Evolutionary conservation across 129 eudicot genomes (phyloP), one percentile per base, ranked within the genome.

Genomic region (Rutidosis leptorrhynchoides): DNA sequence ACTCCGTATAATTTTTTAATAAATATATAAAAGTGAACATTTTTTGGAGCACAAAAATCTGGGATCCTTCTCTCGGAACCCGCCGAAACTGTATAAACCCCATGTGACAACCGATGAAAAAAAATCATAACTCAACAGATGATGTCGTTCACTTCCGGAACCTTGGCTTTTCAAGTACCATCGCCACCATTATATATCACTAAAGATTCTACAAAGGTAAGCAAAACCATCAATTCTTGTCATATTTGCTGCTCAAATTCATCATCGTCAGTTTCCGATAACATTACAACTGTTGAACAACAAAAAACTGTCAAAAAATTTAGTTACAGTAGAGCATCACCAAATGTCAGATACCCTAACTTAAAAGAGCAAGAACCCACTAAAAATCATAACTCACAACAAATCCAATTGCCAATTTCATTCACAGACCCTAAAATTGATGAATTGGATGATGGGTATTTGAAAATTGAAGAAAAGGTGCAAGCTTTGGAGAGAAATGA

Each of bases 261-360:
- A 7, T 40, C 59, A 61, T 76, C 77, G 72, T 71, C 86, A 17
- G 37, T 74, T 78, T n/a, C 82, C 43, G 55, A 58, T 56, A 63
- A 82, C 37, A 65, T 80, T 73, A 60, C 78, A 37, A 65, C 74
- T 16, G 61, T 29, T 28, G 78, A 69, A 58, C 89, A 80, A 55
- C 79, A 55, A 65, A 83, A 83, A 74, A 23, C 85, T 56, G 64
- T 69, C 2, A 79, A 78, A 45, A 78, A 80, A 40, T 93, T 93
- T 68, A 83, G 72, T 43, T 88, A 93, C 68, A 83, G 82, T 59
- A 93, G 96, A 83, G 96, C 98, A 53, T 80, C 89, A 23, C 98
- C 96, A 17, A 78, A 87, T 26, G 82, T 88, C 20, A 86, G 96
- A 85, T 93, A 87, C 84, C 95, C 98, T 64, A 81, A 88, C 45